Evolutionary conservation across 2,329 filamentous ascomycete genomes (phyloP), one percentile per base, ranked within the genome.

Genomic region (Neofusicoccum umdonicola): DNA sequence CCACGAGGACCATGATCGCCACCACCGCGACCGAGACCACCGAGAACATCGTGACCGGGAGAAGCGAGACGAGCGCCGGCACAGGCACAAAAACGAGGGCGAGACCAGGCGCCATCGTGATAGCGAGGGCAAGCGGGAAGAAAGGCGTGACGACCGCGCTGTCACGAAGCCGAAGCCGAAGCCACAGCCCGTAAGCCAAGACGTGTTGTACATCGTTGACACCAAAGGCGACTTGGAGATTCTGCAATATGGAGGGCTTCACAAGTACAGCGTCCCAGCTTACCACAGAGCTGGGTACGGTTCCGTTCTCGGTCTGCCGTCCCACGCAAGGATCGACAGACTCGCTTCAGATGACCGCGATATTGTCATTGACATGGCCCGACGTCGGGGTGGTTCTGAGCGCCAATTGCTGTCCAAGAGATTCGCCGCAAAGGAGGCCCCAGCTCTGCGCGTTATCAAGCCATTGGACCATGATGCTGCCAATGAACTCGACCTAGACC

Each of bases 201-300:
- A 58, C 34, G 39, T 58, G 7, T 34, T 58, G 22, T 58, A 86
- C 73, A 70, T 86, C 50, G 71, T 91, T 60, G 94, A 98, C 76
- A 86, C 81, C 47, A 88, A 87, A 71, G 93, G 94, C 0, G 94
- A 98, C 71, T 80, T 84, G 4, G 84, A 92, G 54, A 92, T 95
- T 68, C 76, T 90, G 50, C 84, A 84, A 31, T 97, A 93, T 74
- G 91, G 91, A 1, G 84, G 86, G 34, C 83, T 90, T 44, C 88
- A 97, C 73, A 86, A 86, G 41, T 90, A 90, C 68, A 85, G 84
- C 62, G 79, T 96, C 11, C 92, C 93, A 0, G 71, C 78, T 2
- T 97, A 96, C 73, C 83, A 84, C 66, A 88, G 92, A 5, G 80
- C 80, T 66, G 91, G 92, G 13, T 80, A 81, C 63, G 92, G 92